Evolutionary conservation across 169 alveolate genomes (phyloP), one percentile per base, ranked within the genome.

Genomic region (Cytauxzoon felis): DNA sequence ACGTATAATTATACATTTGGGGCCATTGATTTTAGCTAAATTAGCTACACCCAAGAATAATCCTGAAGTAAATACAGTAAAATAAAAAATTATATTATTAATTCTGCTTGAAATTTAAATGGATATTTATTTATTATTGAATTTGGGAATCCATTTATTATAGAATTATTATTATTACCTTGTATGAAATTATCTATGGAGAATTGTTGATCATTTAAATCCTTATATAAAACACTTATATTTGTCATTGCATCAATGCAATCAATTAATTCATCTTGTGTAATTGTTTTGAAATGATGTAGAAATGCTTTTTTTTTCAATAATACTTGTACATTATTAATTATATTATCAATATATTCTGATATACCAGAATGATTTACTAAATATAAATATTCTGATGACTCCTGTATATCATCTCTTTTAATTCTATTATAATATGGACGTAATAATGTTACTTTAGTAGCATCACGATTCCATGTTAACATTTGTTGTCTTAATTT

Each of bases 391-490:
- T 61, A 72, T 52, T 4, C 66, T 67, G 11, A 32, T 16, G 1
- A 63, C 34, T 0, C 21, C 18, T 5, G 52, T n/a, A 5, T 42
- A 45, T 13, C 32, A 19, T 5, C 33, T 8, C 19, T 21, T 27
- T 33, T 11, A 24, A 1, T 4, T 33, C 5, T 49, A 30, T 40
- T 11, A 42, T 4, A 52, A 18, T 11, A 42, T 40, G 9, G 60
- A 23, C 4, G 51, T 4, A 11, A 54, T 56, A 19, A 60, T 9
- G 42, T 72, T 48, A 5, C 32, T 36, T 11, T 32, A n/a, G n/a
- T n/a, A n/a, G n/a, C 78, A 23, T 72, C 78, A n/a, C 76, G 51
- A 29, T 19, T 72, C 78, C 78, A 72, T 18, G 66, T 60, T 2
- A 61, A 40, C 76, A 63, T 61, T 38, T 63, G 49, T 48, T 72